Conservation (phyloP, 495 filamentous ascomycete genomes). For the Corynascus novoguineensis region DNA sequence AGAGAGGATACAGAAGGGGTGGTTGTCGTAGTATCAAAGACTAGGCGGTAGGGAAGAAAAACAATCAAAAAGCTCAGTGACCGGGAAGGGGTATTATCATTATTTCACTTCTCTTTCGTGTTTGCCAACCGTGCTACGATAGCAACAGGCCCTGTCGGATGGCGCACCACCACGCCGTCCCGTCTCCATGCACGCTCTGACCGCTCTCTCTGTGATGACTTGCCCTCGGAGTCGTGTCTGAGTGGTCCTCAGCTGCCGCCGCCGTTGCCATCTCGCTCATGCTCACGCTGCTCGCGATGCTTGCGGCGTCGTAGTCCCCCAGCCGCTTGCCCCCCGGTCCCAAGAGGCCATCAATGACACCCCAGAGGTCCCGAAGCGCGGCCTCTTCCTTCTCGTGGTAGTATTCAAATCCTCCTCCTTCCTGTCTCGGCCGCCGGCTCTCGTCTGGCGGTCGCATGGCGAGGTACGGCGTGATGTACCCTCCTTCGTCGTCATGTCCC, state of each 20-base stretch:
- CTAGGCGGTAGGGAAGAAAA: not conserved
- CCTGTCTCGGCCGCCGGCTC: no score
- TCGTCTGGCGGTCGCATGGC: not conserved
- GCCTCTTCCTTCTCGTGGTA: not conserved
- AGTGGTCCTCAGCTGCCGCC: not conserved
- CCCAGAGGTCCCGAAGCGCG: conserved; percentile 11
- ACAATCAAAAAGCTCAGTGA: no score
- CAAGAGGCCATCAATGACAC: conserved; percentile 1
- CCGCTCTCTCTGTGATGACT: not conserved
- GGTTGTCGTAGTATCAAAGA: not conserved
- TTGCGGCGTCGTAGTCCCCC: not conserved
- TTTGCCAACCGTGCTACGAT: not conserved
- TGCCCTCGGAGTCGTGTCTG: not conserved
- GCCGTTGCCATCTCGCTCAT: not conserved
- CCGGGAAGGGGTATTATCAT: no score
- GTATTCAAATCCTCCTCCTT: no score
- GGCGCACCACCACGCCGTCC: not conserved
- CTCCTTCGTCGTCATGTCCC: not conserved
- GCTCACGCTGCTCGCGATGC: not conserved
- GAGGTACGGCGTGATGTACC: not conserved
- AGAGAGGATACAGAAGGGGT: no score
- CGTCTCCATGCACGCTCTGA: not conserved
- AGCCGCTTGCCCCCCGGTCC: not conserved
- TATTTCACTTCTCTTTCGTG: no score
- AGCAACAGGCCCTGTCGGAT: conserved; percentile 9